phyloP scores from a whole-genome alignment of 2,329 filamentous ascomycete species.

The Cryoendolithus antarcticus region DNA sequence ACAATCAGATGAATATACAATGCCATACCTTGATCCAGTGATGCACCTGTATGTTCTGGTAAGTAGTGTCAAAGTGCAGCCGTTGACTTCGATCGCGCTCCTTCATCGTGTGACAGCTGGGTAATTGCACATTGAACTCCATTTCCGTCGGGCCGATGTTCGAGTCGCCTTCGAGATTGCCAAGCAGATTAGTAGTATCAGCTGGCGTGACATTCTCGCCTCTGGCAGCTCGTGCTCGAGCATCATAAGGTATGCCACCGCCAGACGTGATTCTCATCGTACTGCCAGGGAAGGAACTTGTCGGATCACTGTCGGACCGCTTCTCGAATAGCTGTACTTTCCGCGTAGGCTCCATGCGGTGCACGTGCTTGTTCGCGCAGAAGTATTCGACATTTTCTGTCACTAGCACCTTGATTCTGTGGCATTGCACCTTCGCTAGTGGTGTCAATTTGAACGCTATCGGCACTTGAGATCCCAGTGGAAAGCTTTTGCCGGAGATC shows the following conservation, averaged over 20 bases:
- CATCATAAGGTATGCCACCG: slow-evolving; percentile 61
- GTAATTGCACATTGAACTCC: slow-evolving; percentile 85
- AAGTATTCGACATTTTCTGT: slow-evolving; percentile 88
- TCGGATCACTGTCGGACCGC: slow-evolving; percentile 63
- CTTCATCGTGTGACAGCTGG: slow-evolving; percentile 73
- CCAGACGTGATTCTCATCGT: slow-evolving; percentile 66
- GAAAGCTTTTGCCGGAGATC: slow-evolving; percentile 90
- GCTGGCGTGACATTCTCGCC: slow-evolving; percentile 43
- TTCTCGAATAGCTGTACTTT: slow-evolving; percentile 86
- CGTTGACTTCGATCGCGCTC: slow-evolving; percentile 54
- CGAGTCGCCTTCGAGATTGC: slow-evolving; percentile 62
- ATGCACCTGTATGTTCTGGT: slow-evolving; percentile 84
- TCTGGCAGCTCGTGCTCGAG: slow-evolving; percentile 42
- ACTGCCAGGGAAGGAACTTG: slow-evolving; percentile 61
- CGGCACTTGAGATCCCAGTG: slow-evolving; percentile 73
- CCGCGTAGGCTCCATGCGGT: slow-evolving; percentile 68
- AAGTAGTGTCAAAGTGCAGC: slow-evolving; percentile 82
- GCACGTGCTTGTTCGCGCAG: slow-evolving; percentile 73
- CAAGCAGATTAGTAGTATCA: slow-evolving; percentile 59
- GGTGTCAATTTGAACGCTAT: slow-evolving; percentile 92
- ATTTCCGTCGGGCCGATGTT: slow-evolving; percentile 84
- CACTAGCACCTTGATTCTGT: slow-evolving; percentile 81
- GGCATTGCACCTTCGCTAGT: slow-evolving; percentile 82
- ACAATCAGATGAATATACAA: neutral
- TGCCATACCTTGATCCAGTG: slow-evolving; percentile 83